Conservation (phyloP, 805 yeast genomes). For the Kuraishia floccosa region DNA sequence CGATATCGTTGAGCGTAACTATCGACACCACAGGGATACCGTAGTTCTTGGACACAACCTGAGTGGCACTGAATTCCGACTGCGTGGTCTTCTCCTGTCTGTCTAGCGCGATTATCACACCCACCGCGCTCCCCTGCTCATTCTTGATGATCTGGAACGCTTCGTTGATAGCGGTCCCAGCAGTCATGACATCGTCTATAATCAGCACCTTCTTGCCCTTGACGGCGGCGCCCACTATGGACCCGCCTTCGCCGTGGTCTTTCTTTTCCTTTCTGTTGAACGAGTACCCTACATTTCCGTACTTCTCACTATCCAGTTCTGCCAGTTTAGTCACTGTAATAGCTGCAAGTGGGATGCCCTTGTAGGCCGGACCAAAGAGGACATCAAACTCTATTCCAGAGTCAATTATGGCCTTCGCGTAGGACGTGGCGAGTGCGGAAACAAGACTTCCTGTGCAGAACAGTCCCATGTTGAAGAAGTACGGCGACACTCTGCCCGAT, state of each 20-base stretch:
- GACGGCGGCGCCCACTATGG: slow-evolving; percentile 76
- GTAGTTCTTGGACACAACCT: slow-evolving; percentile 60
- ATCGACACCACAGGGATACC: slow-evolving; percentile 79
- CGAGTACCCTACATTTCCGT: slow-evolving; percentile 69
- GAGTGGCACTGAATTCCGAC: slow-evolving; percentile 65
- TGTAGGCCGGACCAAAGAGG: slow-evolving; percentile 94
- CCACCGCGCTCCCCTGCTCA: slow-evolving; percentile 68
- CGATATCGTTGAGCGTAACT: slow-evolving; percentile 65
- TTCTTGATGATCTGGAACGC: slow-evolving; percentile 69
- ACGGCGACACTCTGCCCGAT: slow-evolving; percentile 91
- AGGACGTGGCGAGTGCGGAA: slow-evolving; percentile 75
- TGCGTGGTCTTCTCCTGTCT: slow-evolving; percentile 84
- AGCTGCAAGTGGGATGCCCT: slow-evolving; percentile 94
- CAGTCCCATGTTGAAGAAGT: slow-evolving; percentile 89
- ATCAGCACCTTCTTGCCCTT: slow-evolving; percentile 66
- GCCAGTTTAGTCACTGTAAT: slow-evolving; percentile 86
- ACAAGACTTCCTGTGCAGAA: slow-evolving; percentile 74
- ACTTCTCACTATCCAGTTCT: slow-evolving; percentile 78
- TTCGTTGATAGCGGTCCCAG: slow-evolving; percentile 96
- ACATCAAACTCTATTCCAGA: slow-evolving; percentile 81
- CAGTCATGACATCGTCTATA: slow-evolving; percentile 96
- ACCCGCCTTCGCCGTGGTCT: slow-evolving; percentile 98
- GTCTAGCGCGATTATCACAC: slow-evolving; percentile 84
- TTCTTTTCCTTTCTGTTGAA: slow-evolving; percentile 94
- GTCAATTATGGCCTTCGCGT: slow-evolving; percentile 78